phyloP scores from a whole-genome alignment of 2,329 filamentous ascomycete genomes.

The Neofusicoccum cordaticola region DNA sequence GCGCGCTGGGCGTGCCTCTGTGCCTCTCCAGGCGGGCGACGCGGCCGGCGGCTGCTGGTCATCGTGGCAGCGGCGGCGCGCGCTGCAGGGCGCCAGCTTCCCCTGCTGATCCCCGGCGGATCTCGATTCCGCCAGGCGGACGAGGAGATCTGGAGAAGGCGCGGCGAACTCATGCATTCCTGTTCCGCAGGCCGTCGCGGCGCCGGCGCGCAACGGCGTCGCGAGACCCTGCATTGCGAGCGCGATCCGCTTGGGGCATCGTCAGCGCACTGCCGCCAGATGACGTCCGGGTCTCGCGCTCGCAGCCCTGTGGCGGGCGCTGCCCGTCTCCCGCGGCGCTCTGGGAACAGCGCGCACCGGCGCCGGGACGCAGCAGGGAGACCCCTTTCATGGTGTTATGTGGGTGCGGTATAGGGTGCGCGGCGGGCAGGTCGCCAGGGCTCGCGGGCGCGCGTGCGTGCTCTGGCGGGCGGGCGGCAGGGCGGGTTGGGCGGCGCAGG shows the following conservation, averaged over 20 bases:
- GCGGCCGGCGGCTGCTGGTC: background rate
- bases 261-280: background rate
- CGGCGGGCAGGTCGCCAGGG: background rate
- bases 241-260: background rate
- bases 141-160: conserved; percentile 6
- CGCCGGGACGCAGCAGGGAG: background rate
- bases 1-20: background rate
- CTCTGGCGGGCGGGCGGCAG: background rate
- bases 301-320: too few species aligned
- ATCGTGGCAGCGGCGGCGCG: background rate
- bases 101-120: conserved; percentile 12
- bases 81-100: background rate
- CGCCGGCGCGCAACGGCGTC: background rate
- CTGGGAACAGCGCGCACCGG: background rate
- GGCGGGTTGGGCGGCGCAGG: background rate
- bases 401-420: background rate
- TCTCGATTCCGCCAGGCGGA: background rate
- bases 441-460: background rate
- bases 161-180: background rate
- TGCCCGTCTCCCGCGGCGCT: background rate
- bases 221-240: background rate
- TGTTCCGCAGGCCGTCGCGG: background rate
- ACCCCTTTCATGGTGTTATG: background rate
- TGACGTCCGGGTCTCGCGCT: background rate
- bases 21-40: background rate